These are phyloP conservation scores for Monilinia laxa DNA, from an alignment of 2,329 filamentous ascomycete species.

Conservation along the genomic window DNA sequence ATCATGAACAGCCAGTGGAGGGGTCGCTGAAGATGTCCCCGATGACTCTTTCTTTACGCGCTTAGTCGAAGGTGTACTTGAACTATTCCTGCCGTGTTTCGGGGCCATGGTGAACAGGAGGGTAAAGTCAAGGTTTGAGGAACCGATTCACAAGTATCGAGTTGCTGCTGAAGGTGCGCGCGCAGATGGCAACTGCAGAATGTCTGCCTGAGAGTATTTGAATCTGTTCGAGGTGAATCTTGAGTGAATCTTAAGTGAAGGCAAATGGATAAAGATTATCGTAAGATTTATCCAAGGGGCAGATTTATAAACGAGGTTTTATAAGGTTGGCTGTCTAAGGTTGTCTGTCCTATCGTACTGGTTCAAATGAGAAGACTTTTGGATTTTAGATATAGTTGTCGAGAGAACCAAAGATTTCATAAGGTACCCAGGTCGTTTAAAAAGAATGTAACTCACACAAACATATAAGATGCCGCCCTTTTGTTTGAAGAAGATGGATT, in stretches of 20 bases:
- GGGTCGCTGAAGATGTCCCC: slow-evolving; percentile 29
- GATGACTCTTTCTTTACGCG: slow-evolving; percentile 31
- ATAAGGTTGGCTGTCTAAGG: neutral
- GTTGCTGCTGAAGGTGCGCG: neutral
- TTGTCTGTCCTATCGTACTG: neutral
- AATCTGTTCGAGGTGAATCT: neutral
- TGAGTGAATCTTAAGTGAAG: neutral
- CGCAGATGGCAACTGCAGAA: neutral
- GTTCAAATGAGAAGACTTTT: neutral
- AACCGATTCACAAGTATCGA: neutral
- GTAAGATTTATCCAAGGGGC: neutral
- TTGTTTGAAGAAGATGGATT: too few species aligned
- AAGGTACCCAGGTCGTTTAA: neutral
- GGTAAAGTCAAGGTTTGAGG: neutral
- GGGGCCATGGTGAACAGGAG: slow-evolving; percentile 32
- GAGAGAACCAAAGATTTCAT: neutral
- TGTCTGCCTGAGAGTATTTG: neutral
- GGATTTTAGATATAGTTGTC: neutral
- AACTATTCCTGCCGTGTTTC: slow-evolving; percentile 32
- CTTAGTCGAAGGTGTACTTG: slow-evolving; percentile 28
- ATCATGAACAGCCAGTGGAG: slow-evolving; percentile 23
- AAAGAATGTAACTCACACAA: neutral
- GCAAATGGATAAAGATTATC: neutral
- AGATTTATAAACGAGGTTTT: neutral
- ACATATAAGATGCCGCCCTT: neutral